Evolutionary conservation across 73 alveolate genomes (phyloP), one percentile per base, ranked within the genome.

Genomic region (Stentor roeselii): DNA sequence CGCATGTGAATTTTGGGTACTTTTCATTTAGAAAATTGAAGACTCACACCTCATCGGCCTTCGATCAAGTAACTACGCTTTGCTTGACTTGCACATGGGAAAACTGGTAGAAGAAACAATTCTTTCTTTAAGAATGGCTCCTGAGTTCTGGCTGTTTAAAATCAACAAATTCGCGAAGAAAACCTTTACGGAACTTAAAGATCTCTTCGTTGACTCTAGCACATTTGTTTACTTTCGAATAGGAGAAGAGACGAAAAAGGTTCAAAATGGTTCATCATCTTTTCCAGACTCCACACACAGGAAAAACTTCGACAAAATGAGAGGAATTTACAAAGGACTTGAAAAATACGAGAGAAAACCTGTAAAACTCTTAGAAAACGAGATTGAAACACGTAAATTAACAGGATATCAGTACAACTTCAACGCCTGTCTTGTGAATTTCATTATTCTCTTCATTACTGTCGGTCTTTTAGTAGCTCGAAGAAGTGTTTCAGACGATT

Each of bases 1-100:
- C 14, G 80, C 80, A 30, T 67, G 80, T 2, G 80, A 67, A 34
- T 67, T 67, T 32, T 67, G 80, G 37, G 80, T 67, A 67, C 14
- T 30, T 67, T 67, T 30, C 34, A 67, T 67, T 27, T 67, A 67
- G 80, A 21, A 67, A 67, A 67, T 67, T 21, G 37, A 67, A 30
- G 80, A 67, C 2, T 21, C 41, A n/a, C 42, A n/a, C 34, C 0
- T 21, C 34, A 32, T 67, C 15, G 80, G 80, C 14, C 37, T 67
- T 21, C 37, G 80, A 34, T 36, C 80, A 1, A 67, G 37, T 32
- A 67, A 67, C 2, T 67, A 21, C 34, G 80, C 80, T 21, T 0
- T 67, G 0, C 41, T 67, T 30, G 80, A 2, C 41, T 67, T 67
- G 34, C 34, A 21, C 34, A 34, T 67, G 37, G 42, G 34, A 27